Percentiles rank a stretch among this genome's conserved stretches.
Evolutionary conservation across 176 grass and related monocot genomes (phyloP).

Genomic region (Carex littledalei): DNA sequence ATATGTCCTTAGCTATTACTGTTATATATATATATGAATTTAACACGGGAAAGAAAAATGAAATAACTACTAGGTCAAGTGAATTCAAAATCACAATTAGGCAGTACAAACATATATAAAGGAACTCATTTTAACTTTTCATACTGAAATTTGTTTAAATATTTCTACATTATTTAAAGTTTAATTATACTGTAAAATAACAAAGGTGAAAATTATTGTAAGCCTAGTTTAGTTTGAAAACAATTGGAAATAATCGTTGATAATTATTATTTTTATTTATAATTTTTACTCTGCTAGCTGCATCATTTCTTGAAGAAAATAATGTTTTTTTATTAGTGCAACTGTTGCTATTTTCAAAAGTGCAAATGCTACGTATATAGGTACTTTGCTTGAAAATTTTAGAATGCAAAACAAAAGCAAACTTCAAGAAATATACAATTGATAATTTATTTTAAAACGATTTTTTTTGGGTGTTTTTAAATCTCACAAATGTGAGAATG

Average conservation of each 20-base stretch:
- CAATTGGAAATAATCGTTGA: background rate
- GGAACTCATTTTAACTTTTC: background rate
- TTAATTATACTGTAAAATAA: background rate
- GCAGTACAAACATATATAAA: background rate
- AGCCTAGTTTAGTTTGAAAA: background rate
- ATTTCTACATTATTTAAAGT: background rate
- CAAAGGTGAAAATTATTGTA: background rate
- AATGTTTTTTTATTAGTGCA: background rate
- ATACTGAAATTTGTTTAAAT: background rate
- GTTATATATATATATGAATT: background rate
- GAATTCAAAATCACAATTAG: background rate
- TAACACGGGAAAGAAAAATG: background rate
- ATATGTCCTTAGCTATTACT: background rate
- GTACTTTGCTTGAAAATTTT: background rate
- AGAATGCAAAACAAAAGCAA: background rate
- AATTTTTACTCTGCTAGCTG: background rate
- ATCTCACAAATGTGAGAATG: constrained; percentile 2
- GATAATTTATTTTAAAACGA: background rate
- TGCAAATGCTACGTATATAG: background rate
- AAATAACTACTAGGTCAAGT: background rate
- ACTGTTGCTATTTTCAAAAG: constrained; percentile 1
- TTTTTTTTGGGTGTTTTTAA: background rate
- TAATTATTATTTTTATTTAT: background rate
- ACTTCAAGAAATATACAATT: background rate
- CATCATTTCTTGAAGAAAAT: background rate